phyloP scores from a whole-genome alignment of 345 rosid species.

The Aquilaria yunnanensis region DNA sequence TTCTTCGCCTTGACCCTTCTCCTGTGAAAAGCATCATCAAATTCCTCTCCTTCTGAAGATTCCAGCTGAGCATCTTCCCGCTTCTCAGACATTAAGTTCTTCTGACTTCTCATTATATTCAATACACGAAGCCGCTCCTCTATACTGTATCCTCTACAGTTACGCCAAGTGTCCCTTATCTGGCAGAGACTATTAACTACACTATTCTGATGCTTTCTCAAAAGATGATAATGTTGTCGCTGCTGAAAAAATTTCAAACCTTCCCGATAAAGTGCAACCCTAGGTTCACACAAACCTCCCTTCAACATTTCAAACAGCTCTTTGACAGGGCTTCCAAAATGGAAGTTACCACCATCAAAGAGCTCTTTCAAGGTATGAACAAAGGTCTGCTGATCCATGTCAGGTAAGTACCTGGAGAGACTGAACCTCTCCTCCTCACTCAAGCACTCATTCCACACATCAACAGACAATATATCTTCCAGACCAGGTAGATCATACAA shows the following conservation, averaged over 20 bases:
- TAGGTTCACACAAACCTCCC: slow-evolving; percentile 93
- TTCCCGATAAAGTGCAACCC: slow-evolving; percentile 85
- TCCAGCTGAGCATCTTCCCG: slow-evolving; percentile 56
- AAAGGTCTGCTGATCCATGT: slow-evolving; percentile 70
- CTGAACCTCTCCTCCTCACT: slow-evolving; percentile 76
- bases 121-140: slow-evolving; percentile 87
- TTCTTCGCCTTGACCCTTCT: slow-evolving; percentile 56
- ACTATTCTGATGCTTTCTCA: slow-evolving; percentile 82
- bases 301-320: slow-evolving; percentile 83
- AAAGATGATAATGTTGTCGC: slow-evolving; percentile 67
- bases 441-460: slow-evolving; percentile 89
- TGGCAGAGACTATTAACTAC: slow-evolving; percentile 74
- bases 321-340: slow-evolving; percentile 82
- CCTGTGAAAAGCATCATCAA: slow-evolving; percentile 49
- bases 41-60: slow-evolving; percentile 57
- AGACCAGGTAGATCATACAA: slow-evolving; percentile 74
- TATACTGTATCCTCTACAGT: slow-evolving; percentile 72
- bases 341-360: slow-evolving; percentile 67
- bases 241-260: slow-evolving; percentile 62
- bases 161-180: slow-evolving; percentile 84
- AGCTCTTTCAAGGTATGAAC: slow-evolving; percentile 70
- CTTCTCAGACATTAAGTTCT: slow-evolving; percentile 74
- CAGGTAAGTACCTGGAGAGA: slow-evolving; percentile 71
- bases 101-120: slow-evolving; percentile 76
- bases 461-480: slow-evolving; percentile 75